These are phyloP conservation scores for Cichorium intybus DNA, from an alignment of 140 eudicot species.

Conservation along the genomic window DNA sequence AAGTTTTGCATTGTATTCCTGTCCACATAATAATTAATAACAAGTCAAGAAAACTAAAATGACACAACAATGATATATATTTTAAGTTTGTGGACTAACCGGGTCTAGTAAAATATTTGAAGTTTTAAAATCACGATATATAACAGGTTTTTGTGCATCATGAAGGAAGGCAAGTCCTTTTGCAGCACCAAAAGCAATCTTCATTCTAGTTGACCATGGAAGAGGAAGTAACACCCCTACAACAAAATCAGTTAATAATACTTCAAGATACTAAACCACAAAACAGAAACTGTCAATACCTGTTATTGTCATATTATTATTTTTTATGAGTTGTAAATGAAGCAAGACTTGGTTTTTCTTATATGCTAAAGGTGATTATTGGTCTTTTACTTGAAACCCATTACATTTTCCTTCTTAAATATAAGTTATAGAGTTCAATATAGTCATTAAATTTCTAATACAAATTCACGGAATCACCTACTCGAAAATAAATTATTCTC, in stretches of 20 bases:
- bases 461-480: conserved; percentile 30
- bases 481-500: conserved; percentile 88
- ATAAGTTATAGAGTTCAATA: neutral
- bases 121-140: conserved; percentile 93
- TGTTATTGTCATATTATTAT: neutral
- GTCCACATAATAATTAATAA: conserved; percentile 19
- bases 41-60: conserved; percentile 14
- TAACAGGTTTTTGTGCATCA: conserved; percentile 91
- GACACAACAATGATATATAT: neutral
- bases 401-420: too few relatives aligned
- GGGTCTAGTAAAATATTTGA: conserved; percentile 82
- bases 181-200: conserved; percentile 95
- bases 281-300: neutral
- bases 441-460: conserved; percentile 6
- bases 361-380: neutral
- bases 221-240: conserved; percentile 93
- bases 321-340: neutral
- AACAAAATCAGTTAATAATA: conserved; percentile 29
- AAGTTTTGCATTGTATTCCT: conserved; percentile 90
- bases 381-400: too few relatives aligned
- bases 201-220: conserved; percentile 91
- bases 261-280: conserved; percentile 1
- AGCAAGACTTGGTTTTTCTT: neutral
- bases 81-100: conserved; percentile 46
- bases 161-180: conserved; percentile 95